These are phyloP conservation scores for Saposhnikovia divaricata DNA, from an alignment of 129 eudicot species.

Conservation along the genomic window DNA sequence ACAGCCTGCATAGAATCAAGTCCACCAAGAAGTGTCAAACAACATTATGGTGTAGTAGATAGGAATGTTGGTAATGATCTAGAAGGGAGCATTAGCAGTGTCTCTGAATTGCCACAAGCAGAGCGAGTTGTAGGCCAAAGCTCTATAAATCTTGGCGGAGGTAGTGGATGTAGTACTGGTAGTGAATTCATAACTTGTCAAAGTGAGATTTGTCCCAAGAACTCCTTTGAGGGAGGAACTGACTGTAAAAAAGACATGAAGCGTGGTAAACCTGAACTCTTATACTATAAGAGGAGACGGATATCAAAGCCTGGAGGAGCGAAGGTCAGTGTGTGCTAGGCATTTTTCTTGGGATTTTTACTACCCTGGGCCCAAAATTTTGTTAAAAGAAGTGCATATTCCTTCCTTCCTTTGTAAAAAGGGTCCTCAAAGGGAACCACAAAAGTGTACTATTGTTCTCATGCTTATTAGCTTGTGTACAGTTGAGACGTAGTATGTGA, in stretches of 20 bases:
- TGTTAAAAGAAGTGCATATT: background rate
- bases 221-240: constrained; percentile 14
- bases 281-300: constrained; percentile 40
- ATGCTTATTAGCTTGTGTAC: background rate
- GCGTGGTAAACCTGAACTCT: constrained; percentile 18
- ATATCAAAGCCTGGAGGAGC: constrained; percentile 15
- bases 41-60: constrained; percentile 11
- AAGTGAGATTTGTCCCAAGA: constrained; percentile 20
- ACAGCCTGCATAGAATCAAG: constrained; percentile 21
- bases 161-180: constrained; percentile 6
- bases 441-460: background rate
- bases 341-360: background rate
- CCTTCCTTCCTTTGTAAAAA: background rate
- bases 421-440: too few relatives aligned
- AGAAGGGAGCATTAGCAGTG: constrained; percentile 29
- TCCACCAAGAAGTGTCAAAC: constrained; percentile 18
- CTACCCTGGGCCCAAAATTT: background rate
- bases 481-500: background rate
- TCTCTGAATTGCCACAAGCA: constrained; percentile 46
- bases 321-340: background rate
- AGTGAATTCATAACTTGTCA: constrained; percentile 9
- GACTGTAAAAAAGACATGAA: background rate
- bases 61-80: constrained; percentile 20
- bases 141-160: constrained; percentile 22
- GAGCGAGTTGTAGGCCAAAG: constrained; percentile 36